Evolutionary conservation across 2,329 filamentous ascomycete genomes (phyloP).

Genomic region (Monosporascus sp.): DNA sequence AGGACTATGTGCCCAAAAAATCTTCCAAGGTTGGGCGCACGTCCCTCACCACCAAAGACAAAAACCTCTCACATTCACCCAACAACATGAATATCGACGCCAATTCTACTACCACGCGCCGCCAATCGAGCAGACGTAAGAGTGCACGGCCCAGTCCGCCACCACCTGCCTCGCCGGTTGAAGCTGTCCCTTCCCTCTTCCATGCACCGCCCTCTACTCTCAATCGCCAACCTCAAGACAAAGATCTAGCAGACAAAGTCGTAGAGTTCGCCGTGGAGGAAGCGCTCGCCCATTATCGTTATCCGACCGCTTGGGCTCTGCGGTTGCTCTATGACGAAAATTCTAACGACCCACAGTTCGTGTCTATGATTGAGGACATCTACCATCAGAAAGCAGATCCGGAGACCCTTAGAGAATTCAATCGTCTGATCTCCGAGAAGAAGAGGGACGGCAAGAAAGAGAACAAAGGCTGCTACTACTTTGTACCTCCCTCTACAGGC

Average conservation of each 20-base stretch:
- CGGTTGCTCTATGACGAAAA: constrained; percentile 56
- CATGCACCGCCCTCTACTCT: constrained; percentile 13
- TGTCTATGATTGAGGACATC: constrained; percentile 53
- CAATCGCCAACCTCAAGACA: constrained; percentile 27
- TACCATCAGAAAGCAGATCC: constrained; percentile 51
- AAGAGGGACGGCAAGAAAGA: constrained; percentile 53
- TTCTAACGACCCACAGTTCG: constrained; percentile 42
- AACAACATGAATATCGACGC: constrained; percentile 6
- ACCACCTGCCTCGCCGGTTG: constrained; percentile 1
- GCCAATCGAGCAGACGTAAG: constrained; percentile 19
- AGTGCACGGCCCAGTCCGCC: constrained; percentile 21
- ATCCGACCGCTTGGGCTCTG: constrained; percentile 58
- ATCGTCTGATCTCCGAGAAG: constrained; percentile 43
- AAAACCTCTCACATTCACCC: constrained; percentile 1
- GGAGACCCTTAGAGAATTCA: constrained; percentile 47
- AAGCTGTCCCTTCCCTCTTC: constrained; percentile 7
- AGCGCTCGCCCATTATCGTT: constrained; percentile 50
- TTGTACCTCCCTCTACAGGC: constrained; percentile 42
- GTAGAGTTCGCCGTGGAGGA: constrained; percentile 54
- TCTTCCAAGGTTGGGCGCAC: constrained; percentile 16
- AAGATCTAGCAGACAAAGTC: constrained; percentile 44
- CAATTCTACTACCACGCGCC: constrained; percentile 12
- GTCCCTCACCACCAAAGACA: constrained; percentile 4
- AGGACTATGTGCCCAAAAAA: constrained; percentile 38
- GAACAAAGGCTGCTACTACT: constrained; percentile 47